Evolutionary conservation across 164 flowering plant species (phyloP).

Genomic region (Cinnamomum micranthum): DNA sequence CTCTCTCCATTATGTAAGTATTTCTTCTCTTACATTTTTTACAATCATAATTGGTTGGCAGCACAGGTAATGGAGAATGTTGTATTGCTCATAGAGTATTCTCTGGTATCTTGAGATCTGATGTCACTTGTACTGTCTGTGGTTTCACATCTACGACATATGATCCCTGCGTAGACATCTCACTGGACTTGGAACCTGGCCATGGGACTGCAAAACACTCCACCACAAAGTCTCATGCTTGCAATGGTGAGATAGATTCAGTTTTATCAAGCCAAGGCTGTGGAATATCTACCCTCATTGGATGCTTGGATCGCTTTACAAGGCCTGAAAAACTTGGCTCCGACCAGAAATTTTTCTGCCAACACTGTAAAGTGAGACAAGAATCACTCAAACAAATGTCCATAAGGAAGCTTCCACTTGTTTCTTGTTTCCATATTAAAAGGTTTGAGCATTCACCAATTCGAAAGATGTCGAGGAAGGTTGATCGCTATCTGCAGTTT

Average conservation of each 20-base stretch:
- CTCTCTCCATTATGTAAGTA: too few species aligned
- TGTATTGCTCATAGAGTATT: conserved; percentile 76
- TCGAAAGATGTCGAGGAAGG: conserved; percentile 74
- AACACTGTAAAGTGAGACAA: conserved; percentile 77
- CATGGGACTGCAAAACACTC: conserved; percentile 37
- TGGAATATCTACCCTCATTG: conserved; percentile 59
- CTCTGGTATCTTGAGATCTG: conserved; percentile 70
- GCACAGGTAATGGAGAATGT: conserved; percentile 63
- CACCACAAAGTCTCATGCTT: conserved; percentile 41
- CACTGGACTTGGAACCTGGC: conserved; percentile 72
- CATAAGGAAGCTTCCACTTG: conserved; percentile 77
- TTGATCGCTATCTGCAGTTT: conserved; percentile 80
- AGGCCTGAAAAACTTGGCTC: conserved; percentile 78
- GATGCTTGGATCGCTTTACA: conserved; percentile 80
- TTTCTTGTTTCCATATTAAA: conserved; percentile 89
- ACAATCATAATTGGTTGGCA: conserved; percentile 23
- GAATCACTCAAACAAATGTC: conserved; percentile 95
- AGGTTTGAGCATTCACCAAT: conserved; percentile 83
- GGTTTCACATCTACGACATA: conserved; percentile 72
- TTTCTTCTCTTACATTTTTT: conserved; percentile 1
- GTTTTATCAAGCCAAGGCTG: conserved; percentile 30
- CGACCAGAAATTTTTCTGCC: conserved; percentile 84
- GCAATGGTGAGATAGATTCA: conserved; percentile 43
- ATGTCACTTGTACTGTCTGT: conserved; percentile 63
- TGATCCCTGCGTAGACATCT: conserved; percentile 69